Conservation (phyloP, 1,284 basidiomycete genomes). For the Ceratobasidium sp. region DNA sequence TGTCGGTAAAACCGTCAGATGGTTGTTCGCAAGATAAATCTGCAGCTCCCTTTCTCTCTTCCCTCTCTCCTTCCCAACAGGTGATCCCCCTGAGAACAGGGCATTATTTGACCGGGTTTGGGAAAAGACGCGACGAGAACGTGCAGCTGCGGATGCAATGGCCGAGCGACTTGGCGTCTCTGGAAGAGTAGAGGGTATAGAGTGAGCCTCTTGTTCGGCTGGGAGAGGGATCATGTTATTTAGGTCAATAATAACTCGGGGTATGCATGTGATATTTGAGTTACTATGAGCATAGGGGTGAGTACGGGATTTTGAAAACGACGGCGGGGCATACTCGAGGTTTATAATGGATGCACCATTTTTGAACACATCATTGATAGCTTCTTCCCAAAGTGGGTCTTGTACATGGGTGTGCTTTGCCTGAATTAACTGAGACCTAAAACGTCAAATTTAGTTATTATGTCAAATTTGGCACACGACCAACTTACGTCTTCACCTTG, state of each 20-base stretch:
- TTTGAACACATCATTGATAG: conserved; percentile 18
- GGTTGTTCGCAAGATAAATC: conserved; percentile 33
- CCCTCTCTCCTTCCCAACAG: no score
- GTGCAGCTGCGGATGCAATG: conserved; percentile 25
- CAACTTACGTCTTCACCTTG: neutral
- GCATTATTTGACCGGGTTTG: conserved; percentile 35
- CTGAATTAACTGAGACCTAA: neutral
- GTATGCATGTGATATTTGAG: conserved; percentile 22
- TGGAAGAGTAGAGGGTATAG: neutral
- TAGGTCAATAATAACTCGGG: conserved; percentile 27
- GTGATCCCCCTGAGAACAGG: conserved; percentile 27
- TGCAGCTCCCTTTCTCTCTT: conserved; percentile 26
- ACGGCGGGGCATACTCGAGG: conserved; percentile 14
- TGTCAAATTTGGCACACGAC: neutral
- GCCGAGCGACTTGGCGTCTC: conserved; percentile 24
- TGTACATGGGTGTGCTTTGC: neutral
- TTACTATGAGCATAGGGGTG: neutral
- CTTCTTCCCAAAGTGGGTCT: conserved; percentile 26
- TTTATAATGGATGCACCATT: conserved; percentile 24
- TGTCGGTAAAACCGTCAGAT: conserved; percentile 17
- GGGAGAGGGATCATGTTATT: conserved; percentile 31
- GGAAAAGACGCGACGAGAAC: conserved; percentile 33
- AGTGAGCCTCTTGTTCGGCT: neutral
- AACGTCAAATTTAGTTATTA: neutral
- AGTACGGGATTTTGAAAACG: neutral